Percentiles rank a stretch among this genome's conserved stretches.
phyloP scores from a whole-genome alignment of 2,329 filamentous ascomycete species.

The Penicillium polonicum region DNA sequence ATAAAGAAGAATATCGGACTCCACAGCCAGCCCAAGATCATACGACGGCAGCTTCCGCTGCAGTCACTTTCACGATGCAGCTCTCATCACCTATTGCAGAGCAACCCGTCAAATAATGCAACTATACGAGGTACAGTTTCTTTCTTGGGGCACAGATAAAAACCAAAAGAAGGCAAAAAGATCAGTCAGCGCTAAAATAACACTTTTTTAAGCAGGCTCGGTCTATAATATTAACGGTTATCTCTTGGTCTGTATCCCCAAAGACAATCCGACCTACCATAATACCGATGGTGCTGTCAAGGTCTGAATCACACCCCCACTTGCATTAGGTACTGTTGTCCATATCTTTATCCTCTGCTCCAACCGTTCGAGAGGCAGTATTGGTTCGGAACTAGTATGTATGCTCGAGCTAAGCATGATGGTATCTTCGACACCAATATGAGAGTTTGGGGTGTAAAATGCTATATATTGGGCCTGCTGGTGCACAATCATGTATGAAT shows the following conservation, averaged over 20 bases:
- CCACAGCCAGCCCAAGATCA: not conserved
- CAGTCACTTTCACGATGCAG: slow-evolving; percentile 22
- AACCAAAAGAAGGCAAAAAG: not conserved
- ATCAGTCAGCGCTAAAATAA: too few species aligned
- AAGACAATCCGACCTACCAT: slow-evolving; percentile 23
- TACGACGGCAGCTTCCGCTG: slow-evolving; percentile 25
- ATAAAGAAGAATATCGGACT: not conserved
- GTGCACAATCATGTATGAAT: too few species aligned
- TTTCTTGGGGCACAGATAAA: not conserved
- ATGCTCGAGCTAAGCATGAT: too few species aligned
- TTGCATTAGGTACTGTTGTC: not conserved
- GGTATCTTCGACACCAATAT: too few species aligned
- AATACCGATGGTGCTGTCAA: slow-evolving; percentile 25
- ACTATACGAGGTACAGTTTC: slow-evolving; percentile 13
- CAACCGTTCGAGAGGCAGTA: too few species aligned
- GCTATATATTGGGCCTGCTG: too few species aligned
- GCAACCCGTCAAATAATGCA: slow-evolving; percentile 18
- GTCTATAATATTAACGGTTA: slow-evolving; percentile 35
- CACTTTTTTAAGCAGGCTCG: slow-evolving; percentile 19
- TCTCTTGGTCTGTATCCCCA: slow-evolving; percentile 29
- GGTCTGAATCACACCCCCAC: not conserved
- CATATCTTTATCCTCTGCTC: too few species aligned
- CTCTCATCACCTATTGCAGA: slow-evolving; percentile 18
- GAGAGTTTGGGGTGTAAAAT: too few species aligned
- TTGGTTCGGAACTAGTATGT: too few species aligned